Conservation (phyloP, 208 protist genomes). For the Trypanosomatidae sp. region DNA sequence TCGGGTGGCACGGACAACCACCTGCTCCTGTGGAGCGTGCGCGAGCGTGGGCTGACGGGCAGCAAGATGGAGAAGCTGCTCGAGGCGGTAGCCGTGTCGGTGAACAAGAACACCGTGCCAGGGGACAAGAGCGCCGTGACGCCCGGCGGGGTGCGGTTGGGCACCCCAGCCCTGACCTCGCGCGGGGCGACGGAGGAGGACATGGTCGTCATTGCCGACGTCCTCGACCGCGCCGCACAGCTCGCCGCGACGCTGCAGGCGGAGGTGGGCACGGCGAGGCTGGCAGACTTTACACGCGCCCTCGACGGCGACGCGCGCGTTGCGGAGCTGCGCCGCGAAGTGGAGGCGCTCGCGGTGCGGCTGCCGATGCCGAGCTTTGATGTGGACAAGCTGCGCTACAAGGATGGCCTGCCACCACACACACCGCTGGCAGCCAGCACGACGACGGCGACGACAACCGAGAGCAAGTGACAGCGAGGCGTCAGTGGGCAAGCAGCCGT, state of each 20-base stretch:
- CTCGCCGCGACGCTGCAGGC: slow-evolving; percentile 59
- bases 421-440: too few relatives aligned
- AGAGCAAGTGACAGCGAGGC: background rate
- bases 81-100: slow-evolving; percentile 83
- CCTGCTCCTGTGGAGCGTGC: slow-evolving; percentile 95
- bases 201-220: slow-evolving; percentile 81
- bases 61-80: slow-evolving; percentile 95
- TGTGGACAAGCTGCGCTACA: slow-evolving; percentile 47
- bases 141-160: slow-evolving; percentile 93
- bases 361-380: slow-evolving; percentile 87
- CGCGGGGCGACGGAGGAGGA: slow-evolving; percentile 89
- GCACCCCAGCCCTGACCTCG: slow-evolving; percentile 93
- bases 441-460: background rate
- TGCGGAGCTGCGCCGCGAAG: slow-evolving; percentile 48
- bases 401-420: slow-evolving; percentile 40
- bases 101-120: slow-evolving; percentile 97
- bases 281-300: slow-evolving; percentile 62
- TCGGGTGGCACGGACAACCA: slow-evolving; percentile 97
- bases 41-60: slow-evolving; percentile 89
- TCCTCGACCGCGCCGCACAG: slow-evolving; percentile 81
- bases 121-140: slow-evolving; percentile 90
- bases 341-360: slow-evolving; percentile 61
- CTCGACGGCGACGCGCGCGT: slow-evolving; percentile 21
- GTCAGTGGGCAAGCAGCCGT: background rate
- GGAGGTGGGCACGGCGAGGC: slow-evolving; percentile 28